Base-by-base conservation (phyloP, 2,329 filamentous ascomycete genomes). In the Aspergillus glaucus region DNA sequence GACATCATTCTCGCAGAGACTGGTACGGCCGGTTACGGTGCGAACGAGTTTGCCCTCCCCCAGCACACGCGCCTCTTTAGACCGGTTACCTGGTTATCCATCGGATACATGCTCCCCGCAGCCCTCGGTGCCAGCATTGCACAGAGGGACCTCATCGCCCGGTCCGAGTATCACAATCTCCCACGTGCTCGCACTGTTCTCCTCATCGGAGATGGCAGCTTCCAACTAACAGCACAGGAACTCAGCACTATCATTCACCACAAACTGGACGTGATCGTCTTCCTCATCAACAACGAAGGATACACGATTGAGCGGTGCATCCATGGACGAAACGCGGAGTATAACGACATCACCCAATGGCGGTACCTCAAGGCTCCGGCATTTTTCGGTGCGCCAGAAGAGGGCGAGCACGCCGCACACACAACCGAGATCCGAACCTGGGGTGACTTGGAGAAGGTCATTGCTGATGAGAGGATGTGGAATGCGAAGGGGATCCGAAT, bases 161-260 rank as follows among this genome's bases (percentile, higher is more conserved):
- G 42, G 15, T 14, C 39, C 12, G 52, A 60, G 15, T 53, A 49
- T 9, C 55, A 62, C 45, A 43, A 53, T 15, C 26, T 41, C 37
- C 47, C 51, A 28, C 60, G 58, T 12, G 53, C 56, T n/a, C 69
- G 78, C 47, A 79, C 80, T 0, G 72, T 84, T 8, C 65, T 84
- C 1, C 73, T 82, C 51, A 82, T 82, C 30, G 82, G 81, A 4
- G 82, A 85, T 46, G 83, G 82, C 3, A 82, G 80, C 52, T 76
- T 86, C 50, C 79, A 85, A 54, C 78, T 86, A 68, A 86, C 82
- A 0, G 81, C 76, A 0, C 84, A 87, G 60, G 82, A 85, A 54
- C 68, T 87, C 3, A 77, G 78, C 9, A 84, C 80, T 2, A 85
- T 86, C 56, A 79, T 86, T 55, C 70, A 70, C 14, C 70, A 78